Conservation (phyloP, 2,329 filamentous ascomycete species). For the Colletotrichum sp. region DNA sequence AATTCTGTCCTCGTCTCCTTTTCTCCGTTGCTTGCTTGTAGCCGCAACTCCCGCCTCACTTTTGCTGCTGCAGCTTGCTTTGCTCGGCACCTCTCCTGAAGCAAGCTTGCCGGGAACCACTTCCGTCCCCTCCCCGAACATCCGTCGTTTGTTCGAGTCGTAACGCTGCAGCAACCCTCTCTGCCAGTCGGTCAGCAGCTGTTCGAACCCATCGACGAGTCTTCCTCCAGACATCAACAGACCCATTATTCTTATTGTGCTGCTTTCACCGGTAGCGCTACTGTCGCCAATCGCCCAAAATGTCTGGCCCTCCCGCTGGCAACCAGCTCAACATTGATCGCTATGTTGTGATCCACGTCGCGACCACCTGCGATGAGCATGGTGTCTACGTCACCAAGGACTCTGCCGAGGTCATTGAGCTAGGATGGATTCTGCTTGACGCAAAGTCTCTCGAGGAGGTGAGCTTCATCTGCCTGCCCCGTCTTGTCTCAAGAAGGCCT, state of each 20-base stretch:
- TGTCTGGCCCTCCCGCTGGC: constrained; percentile 50
- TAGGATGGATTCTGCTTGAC: constrained; percentile 96
- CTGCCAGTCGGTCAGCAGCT: constrained; percentile 1
- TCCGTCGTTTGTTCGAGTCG: constrained; percentile 22
- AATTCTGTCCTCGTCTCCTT: constrained; percentile 15
- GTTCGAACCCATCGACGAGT: constrained; percentile 5
- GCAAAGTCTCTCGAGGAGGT: constrained; percentile 94
- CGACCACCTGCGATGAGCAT: constrained; percentile 98
- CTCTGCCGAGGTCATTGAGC: constrained; percentile 98
- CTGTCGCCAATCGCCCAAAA: constrained; percentile 31
- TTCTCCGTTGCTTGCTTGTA: constrained; percentile 13
- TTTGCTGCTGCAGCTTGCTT: constrained; percentile 19
- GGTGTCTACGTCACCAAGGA: constrained; percentile 99
- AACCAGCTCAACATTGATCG: constrained; percentile 82
- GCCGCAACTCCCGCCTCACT: constrained; percentile 15
- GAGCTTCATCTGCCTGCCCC: constrained; percentile 37
- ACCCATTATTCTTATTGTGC: constrained; percentile 13
- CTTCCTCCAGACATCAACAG: background rate
- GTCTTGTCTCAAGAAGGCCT: background rate
- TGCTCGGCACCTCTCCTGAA: constrained; percentile 22
- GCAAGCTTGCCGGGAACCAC: constrained; percentile 23
- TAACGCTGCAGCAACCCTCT: constrained; percentile 12
- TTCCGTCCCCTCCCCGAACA: constrained; percentile 20
- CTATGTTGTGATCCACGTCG: constrained; percentile 98
- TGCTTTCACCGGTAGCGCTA: constrained; percentile 19